Base-by-base conservation (phyloP, 495 filamentous ascomycete species). In the Lasiosphaeria ovina region DNA sequence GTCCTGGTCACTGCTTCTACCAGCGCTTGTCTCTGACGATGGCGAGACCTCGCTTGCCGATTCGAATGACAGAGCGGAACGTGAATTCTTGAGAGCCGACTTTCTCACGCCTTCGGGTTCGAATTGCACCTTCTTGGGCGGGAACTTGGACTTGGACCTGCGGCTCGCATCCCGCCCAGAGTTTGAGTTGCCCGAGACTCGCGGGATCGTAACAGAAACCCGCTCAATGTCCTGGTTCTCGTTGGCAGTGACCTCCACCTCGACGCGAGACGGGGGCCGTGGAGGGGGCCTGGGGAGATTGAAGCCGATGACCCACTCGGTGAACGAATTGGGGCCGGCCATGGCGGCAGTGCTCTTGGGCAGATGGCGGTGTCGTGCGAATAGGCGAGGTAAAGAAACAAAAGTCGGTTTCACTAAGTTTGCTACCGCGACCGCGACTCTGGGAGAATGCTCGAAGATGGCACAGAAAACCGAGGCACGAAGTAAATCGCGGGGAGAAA, bases 281-380 rank as follows among this genome's bases (percentile, higher is more conserved):
- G 55, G 64, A 24, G 50, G 57, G 9, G 33, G n/a, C 7, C 14
- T 59, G 5, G 58, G 47, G 35, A 74, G 36, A 32, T 76, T 77
- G 44, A 70, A 71, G 35, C 76, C 76, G 1, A 76, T 55, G 54
- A 77, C 65, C 77, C 77, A 80, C 62, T 80, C 76, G 8, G 59
- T 48, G 31, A 71, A 33, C 7, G 69, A 69, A 35, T 67, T 56
- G 33, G 68, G 68, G 12, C 38, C 38, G 51, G 70, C 63, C 70
- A 72, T 72, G 34, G 53, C 56, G 17, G 3, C 49, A 34, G 34
- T 12, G 55, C 16, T 16, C 49, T 16, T 11, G 54, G 33, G 10
- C 35, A 10, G 50, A 14, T n/a, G 44, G 42, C 35, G 35, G 9
- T 12, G 11, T 42, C 7, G 11, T 3, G 35, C 7, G 10, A 24